Evolutionary conservation across 441 rosid genomes (phyloP).

Genomic region (Pelargonium citronellum): DNA sequence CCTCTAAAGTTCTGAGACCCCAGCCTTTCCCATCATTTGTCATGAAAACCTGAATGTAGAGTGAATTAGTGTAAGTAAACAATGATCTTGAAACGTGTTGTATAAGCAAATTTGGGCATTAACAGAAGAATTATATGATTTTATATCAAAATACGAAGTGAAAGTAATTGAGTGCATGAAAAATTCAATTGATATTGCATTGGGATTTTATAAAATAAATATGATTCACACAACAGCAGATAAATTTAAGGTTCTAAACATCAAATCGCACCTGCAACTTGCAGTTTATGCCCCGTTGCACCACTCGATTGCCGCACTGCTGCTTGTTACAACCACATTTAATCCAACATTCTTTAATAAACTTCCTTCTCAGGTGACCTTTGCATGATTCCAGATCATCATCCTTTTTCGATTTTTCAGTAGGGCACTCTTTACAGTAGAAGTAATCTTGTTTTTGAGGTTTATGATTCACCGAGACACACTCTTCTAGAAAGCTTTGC

Average conservation of each 20-base stretch:
- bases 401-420: conserved; percentile 55
- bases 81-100: background rate
- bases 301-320: conserved; percentile 78
- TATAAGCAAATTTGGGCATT: background rate
- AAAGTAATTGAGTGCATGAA: background rate
- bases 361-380: conserved; percentile 72
- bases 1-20: conserved; percentile 82
- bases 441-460: conserved; percentile 43
- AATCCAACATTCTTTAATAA: conserved; percentile 81
- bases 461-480: conserved; percentile 53
- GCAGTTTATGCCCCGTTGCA: conserved; percentile 73
- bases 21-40: conserved; percentile 79
- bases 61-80: background rate
- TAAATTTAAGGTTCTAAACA: conserved; percentile 4
- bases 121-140: background rate
- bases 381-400: conserved; percentile 61
- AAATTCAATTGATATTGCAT: background rate
- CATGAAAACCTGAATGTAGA: conserved; percentile 55
- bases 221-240: conserved; percentile 11
- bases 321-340: conserved; percentile 70
- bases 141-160: background rate
- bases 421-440: conserved; percentile 62
- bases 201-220: background rate
- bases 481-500: conserved; percentile 55
- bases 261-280: conserved; percentile 57